Percentiles rank a stretch among this genome's conserved stretches.
These are phyloP conservation scores for Ascochyta rabiei DNA, from an alignment of 2,329 filamentous ascomycete genomes.

Conservation along the genomic window DNA sequence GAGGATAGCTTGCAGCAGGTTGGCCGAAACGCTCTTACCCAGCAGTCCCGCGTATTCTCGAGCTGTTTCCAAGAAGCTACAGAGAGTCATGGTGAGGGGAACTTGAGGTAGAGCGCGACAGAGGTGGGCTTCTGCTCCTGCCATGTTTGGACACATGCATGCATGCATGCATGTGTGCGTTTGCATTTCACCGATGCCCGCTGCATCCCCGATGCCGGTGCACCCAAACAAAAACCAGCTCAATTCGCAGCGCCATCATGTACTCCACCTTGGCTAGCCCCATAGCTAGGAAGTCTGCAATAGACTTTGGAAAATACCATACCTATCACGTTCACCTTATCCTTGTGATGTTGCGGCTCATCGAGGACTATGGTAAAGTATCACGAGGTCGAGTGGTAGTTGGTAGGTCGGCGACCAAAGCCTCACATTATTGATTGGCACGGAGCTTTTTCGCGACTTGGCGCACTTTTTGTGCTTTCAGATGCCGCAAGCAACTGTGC, in stretches of 20 bases:
- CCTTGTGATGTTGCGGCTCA: constrained; percentile 10
- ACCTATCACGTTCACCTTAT: neutral
- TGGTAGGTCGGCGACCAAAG: constrained; percentile 35
- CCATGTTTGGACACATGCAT: constrained; percentile 8
- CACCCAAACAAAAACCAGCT: constrained; percentile 3
- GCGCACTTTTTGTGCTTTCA: constrained; percentile 2
- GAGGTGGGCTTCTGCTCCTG: constrained; percentile 2
- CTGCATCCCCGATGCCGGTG: constrained; percentile 7
- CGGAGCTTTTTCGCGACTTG: constrained; percentile 16
- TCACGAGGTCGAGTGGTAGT: constrained; percentile 20
- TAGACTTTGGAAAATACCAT: constrained; percentile 3
- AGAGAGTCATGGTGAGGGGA: constrained; percentile 14
- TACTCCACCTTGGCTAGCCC: constrained; percentile 10
- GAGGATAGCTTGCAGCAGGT: neutral
- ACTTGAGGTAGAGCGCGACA: neutral
- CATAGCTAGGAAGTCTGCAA: neutral
- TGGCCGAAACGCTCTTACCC: neutral
- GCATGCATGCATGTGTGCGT: constrained; percentile 1
- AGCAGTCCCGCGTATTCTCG: neutral
- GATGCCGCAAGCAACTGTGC: constrained; percentile 3
- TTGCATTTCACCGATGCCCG: constrained; percentile 15
- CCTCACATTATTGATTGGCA: constrained; percentile 39
- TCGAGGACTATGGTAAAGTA: neutral
- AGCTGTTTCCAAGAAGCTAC: neutral
- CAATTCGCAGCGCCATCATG: constrained; percentile 4